phyloP scores from a whole-genome alignment of 805 yeast species.

The Lipomyces lipofer region DNA sequence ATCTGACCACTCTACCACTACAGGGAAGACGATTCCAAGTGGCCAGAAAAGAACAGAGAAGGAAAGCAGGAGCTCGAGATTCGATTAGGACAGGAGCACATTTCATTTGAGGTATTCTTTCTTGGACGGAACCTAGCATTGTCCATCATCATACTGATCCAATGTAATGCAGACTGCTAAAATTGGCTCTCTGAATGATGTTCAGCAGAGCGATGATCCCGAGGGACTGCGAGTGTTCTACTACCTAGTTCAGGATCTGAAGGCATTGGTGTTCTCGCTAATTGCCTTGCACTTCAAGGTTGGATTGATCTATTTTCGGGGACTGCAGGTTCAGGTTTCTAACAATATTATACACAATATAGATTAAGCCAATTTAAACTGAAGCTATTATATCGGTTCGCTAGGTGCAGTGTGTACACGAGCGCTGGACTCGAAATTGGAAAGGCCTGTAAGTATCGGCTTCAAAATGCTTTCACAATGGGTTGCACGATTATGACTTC shows the following conservation, averaged over 20 bases:
- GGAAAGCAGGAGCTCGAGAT: constrained; percentile 49
- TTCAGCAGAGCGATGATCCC: constrained; percentile 45
- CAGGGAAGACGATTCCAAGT: constrained; percentile 43
- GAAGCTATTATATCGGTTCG: no score
- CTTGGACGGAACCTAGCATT: background rate
- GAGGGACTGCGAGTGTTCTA: constrained; percentile 49
- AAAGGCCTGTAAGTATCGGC: no score
- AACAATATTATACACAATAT: background rate
- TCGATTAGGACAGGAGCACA: constrained; percentile 41
- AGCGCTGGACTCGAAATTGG: no score
- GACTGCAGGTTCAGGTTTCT: background rate
- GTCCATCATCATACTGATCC: background rate
- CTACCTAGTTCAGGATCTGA: constrained; percentile 47
- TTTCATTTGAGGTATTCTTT: constrained; percentile 37
- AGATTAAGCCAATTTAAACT: background rate
- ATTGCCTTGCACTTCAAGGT: constrained; percentile 48
- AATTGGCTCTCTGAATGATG: constrained; percentile 45
- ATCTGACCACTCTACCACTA: background rate
- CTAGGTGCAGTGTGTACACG: no score
- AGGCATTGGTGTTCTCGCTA: constrained; percentile 47
- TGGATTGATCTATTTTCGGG: background rate
- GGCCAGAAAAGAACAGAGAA: constrained; percentile 46
- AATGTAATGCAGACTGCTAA: constrained; percentile 38
- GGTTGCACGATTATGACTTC: no score
- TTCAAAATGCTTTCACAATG: no score